Evolutionary conservation across 2,329 filamentous ascomycete species (phyloP).

Genomic region (Pseudodiploospora longispora): DNA sequence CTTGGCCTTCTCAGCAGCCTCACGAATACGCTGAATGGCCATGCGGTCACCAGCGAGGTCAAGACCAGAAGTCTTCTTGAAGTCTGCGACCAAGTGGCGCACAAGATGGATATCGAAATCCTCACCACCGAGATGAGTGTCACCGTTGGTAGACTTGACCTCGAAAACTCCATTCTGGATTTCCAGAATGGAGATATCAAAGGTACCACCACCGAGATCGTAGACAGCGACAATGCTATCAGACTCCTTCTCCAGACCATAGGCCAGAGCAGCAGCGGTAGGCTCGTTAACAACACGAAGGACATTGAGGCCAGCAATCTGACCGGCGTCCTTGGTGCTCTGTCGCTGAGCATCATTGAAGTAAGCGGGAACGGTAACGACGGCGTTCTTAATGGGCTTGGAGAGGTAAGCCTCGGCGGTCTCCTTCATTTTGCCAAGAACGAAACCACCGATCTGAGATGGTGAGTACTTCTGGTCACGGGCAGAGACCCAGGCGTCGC

Average conservation of each 20-base stretch:
- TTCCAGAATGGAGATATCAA: conserved; percentile 96
- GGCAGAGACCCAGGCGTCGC: conserved; percentile 91
- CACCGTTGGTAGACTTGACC: conserved; percentile 98
- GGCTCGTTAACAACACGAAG: conserved; percentile 98
- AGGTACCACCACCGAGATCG: conserved; percentile 96
- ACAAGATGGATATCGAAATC: conserved; percentile 95
- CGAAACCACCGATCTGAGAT: conserved; percentile 95
- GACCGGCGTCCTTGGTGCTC: conserved; percentile 95
- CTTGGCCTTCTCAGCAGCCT: conserved; percentile 98
- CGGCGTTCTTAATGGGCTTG: conserved; percentile 88
- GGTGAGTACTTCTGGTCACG: conserved; percentile 94
- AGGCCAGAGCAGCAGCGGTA: conserved; percentile 89
- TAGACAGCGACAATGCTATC: conserved; percentile 90
- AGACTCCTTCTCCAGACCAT: conserved; percentile 90
- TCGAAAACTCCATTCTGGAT: conserved; percentile 98
- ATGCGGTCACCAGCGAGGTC: conserved; percentile 90
- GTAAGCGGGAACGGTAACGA: conserved; percentile 94
- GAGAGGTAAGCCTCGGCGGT: conserved; percentile 89
- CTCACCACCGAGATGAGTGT: conserved; percentile 96
- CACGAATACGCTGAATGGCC: conserved; percentile 98
- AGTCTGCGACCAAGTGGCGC: conserved; percentile 85
- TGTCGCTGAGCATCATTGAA: conserved; percentile 99
- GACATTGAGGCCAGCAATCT: conserved; percentile 92
- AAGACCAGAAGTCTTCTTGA: conserved; percentile 92
- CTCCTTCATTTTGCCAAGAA: conserved; percentile 99